These are phyloP conservation scores for Avicennia marina DNA, from an alignment of 257 asterid genomes.

Conservation along the genomic window DNA sequence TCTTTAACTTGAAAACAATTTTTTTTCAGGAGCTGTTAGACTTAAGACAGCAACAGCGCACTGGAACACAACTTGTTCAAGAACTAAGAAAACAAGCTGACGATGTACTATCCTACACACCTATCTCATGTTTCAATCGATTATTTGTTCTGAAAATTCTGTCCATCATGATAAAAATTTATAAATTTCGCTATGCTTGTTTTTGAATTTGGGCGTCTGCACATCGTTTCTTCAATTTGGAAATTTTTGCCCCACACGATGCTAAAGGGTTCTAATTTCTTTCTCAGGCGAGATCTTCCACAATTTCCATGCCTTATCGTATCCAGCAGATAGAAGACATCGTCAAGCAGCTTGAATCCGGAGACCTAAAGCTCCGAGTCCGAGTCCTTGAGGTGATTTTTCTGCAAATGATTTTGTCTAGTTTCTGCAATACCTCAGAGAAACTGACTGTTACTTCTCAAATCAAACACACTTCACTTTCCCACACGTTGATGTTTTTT, in stretches of 20 bases:
- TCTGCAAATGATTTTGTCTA: neutral
- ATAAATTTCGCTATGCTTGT: too few species aligned
- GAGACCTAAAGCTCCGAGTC: constrained; percentile 90
- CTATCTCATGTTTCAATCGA: neutral
- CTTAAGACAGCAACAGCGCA: constrained; percentile 54
- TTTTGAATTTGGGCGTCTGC: too few species aligned
- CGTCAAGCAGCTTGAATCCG: constrained; percentile 81
- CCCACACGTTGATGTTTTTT: neutral
- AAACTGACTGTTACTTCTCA: neutral
- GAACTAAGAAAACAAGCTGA: constrained; percentile 84
- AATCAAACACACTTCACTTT: too few species aligned
- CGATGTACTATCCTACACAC: constrained; percentile 40
- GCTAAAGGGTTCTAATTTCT: neutral
- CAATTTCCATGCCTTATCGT: constrained; percentile 92
- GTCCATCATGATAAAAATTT: neutral
- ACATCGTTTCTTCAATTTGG: too few species aligned
- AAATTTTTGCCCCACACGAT: too few species aligned
- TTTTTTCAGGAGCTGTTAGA: constrained; percentile 71
- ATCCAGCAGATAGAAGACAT: constrained; percentile 83
- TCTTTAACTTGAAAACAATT: too few species aligned
- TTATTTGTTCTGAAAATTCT: neutral
- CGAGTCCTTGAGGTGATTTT: constrained; percentile 87
- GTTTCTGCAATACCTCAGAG: neutral
- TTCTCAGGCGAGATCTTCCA: constrained; percentile 71
- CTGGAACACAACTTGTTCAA: constrained; percentile 67